Base-by-base conservation (phyloP, 2,329 filamentous ascomycete species). In the Ophiocordyceps robertsii region DNA sequence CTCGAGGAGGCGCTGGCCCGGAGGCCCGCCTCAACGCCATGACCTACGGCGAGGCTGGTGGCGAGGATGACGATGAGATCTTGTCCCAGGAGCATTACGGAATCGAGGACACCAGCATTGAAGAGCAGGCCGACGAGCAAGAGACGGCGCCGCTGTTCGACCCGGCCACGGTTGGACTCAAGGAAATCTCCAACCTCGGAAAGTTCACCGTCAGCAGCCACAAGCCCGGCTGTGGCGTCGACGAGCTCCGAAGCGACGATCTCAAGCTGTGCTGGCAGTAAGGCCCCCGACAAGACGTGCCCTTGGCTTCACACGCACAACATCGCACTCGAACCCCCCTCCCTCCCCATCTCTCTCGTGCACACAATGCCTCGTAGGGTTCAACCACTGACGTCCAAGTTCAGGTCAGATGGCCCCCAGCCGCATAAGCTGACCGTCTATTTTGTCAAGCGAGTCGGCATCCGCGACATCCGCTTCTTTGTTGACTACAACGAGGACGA, bases 401-500 rank as follows among this genome's bases (percentile, higher is more conserved):
- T 12, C 43, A 82, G 78, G 60, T 90, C 84, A 3, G 86, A 92
- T 55, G 86, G 85, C 2, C 84, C 85, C 1, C 85, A 92, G 57
- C 85, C 85, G 5, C 85, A 92, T 55, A 75, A 80, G 47, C 71
- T 92, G 39, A 90, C 84, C 46, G 83, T 92, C 35, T 86, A 92
- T 62, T 92, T 92, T 61, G 80, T 87, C 62, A 87, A 88, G 53
- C 75, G 84, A 8, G 85, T 89, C 37, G 80, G 80, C 45, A 87
- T 92, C 47, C 78, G 81, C 6, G 77, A 80, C 27, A 79, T 92
- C 41, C 74, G 84, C n/a, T 77, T 92, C 53, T 89, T 83, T 51
- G 80, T 98, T 37, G 89, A 98, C 64, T 95, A 94, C 61, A 80
- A 82, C 47, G 77, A 86, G 42, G 92, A 98, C 61, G 92, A 98